phyloP scores from a whole-genome alignment of 345 rosid species.

The Populus nigra region DNA sequence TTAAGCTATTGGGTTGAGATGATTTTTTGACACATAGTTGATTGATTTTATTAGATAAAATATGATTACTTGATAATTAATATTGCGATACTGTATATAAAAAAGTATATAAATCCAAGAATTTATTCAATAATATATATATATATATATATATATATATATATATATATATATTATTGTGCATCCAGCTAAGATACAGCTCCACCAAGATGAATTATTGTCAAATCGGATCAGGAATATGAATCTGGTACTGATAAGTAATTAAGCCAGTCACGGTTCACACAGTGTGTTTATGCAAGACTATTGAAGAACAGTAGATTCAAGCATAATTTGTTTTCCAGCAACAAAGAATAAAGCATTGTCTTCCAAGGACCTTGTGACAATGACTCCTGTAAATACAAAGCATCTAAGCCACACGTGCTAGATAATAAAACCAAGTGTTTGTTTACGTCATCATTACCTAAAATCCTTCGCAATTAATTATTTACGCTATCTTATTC shows the following conservation, averaged over 20 bases:
- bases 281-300: neutral
- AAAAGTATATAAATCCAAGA: no score
- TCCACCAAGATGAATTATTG: neutral
- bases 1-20: no score
- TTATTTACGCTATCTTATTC: no score
- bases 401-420: neutral
- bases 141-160: no score
- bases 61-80: no score
- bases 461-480: no score
- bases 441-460: neutral
- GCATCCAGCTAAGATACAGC: slow-evolving; percentile 9
- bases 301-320: neutral
- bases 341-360: neutral
- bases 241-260: neutral
- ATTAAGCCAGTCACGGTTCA: neutral
- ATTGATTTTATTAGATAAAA: no score
- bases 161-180: neutral
- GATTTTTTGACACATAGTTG: no score
- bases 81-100: no score
- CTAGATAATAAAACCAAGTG: neutral
- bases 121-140: no score
- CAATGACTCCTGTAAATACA: neutral
- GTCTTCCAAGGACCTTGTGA: neutral
- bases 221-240: neutral
- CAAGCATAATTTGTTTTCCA: neutral